Evolutionary conservation across 192 early-diverging fungal species (phyloP).

Genomic region (Coemansia pectinata): DNA sequence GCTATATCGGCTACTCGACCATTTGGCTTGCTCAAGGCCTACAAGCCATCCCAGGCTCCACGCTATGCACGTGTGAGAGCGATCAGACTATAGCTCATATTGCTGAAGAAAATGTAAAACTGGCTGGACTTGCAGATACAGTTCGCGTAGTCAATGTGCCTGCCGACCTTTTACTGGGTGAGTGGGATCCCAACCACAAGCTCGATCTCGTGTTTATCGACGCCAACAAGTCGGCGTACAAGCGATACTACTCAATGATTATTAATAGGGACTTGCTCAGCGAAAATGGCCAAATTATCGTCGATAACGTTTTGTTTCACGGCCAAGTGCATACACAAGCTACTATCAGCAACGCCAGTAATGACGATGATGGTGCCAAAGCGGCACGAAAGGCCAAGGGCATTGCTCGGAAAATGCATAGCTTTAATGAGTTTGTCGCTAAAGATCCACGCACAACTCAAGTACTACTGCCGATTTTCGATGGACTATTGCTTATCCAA

Average conservation of each 20-base stretch:
- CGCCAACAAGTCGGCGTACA: constrained; percentile 69
- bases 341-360: neutral
- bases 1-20: constrained; percentile 66
- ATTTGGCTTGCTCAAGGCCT: constrained; percentile 66
- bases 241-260: constrained; percentile 62
- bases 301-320: constrained; percentile 63
- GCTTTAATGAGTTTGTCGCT: constrained; percentile 66
- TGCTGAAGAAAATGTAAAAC: constrained; percentile 17
- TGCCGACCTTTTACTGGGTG: constrained; percentile 17
- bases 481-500: constrained; percentile 59
- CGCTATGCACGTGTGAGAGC: constrained; percentile 42
- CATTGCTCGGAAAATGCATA: constrained; percentile 24
- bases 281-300: constrained; percentile 60
- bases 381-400: neutral
- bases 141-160: constrained; percentile 16
- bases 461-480: constrained; percentile 64
- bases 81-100: constrained; percentile 43
- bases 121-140: constrained; percentile 17
- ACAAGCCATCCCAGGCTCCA: neutral
- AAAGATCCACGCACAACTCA: constrained; percentile 58
- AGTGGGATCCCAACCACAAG: constrained; percentile 38
- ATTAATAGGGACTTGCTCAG: constrained; percentile 59
- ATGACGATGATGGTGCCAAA: neutral
- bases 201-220: constrained; percentile 69
- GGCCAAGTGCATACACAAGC: constrained; percentile 20